phyloP scores from a whole-genome alignment of 148 eudicot species.

The Arbutus unedo region DNA sequence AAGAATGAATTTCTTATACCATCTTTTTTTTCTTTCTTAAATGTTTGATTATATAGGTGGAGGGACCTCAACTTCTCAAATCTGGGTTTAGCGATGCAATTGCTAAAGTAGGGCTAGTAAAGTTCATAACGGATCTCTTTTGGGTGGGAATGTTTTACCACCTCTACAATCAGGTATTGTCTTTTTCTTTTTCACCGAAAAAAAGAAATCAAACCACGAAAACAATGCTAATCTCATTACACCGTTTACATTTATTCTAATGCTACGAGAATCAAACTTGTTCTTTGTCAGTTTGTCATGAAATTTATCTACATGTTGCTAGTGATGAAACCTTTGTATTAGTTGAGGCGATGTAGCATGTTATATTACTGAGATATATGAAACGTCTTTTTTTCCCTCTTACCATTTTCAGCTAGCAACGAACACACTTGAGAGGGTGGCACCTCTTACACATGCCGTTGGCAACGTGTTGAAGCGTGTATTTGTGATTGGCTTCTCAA shows the following conservation, averaged over 20 bases:
- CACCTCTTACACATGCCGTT: conserved; percentile 98
- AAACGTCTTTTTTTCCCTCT: background rate
- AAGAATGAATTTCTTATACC: background rate
- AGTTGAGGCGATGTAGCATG: background rate
- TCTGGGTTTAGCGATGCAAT: conserved; percentile 84
- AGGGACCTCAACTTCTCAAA: conserved; percentile 82
- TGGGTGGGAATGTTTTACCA: conserved; percentile 99
- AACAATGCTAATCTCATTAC: background rate
- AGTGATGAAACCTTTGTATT: background rate
- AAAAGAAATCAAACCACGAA: background rate
- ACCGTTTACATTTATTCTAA: background rate
- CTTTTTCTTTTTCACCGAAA: too few species aligned
- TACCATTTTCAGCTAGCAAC: conserved; percentile 71
- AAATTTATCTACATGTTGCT: too few species aligned
- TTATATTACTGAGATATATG: background rate
- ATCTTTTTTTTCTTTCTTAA: background rate
- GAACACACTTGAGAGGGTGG: conserved; percentile 99
- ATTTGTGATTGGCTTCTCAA: conserved; percentile 98
- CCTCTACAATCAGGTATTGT: conserved; percentile 88
- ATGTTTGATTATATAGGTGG: conserved; percentile 42
- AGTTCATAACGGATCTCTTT: conserved; percentile 80
- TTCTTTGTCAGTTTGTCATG: background rate
- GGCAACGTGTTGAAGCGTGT: conserved; percentile 99
- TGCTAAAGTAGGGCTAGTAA: conserved; percentile 88
- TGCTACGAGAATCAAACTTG: background rate